Evolutionary conservation across 345 rosid genomes (phyloP).

Genomic region (Eucalyptus virginea): DNA sequence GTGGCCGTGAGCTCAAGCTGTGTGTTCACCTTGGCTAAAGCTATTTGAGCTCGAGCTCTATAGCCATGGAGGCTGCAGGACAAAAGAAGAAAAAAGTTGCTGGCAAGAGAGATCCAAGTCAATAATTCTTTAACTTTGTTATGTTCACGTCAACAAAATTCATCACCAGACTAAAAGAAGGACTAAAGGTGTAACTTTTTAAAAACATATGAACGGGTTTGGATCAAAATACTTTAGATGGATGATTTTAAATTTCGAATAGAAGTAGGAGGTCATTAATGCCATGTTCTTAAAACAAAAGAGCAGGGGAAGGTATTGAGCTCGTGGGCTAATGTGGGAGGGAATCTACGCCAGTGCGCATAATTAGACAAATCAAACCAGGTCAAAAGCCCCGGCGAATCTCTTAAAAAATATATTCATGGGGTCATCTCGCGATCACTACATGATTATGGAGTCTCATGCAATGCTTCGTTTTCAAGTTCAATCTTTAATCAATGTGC

Average conservation of each 20-base stretch:
- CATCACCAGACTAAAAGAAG: not conserved
- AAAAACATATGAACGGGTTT: not conserved
- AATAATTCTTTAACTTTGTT: not conserved
- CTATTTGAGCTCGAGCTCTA: not conserved
- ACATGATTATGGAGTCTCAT: not conserved
- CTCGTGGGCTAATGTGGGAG: not conserved
- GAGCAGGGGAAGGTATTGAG: not conserved
- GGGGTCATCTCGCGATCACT: not conserved
- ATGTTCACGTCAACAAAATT: not conserved
- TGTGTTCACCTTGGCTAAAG: not conserved
- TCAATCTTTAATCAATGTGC: not conserved
- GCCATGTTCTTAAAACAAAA: not conserved
- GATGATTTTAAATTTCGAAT: not conserved
- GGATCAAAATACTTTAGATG: not conserved
- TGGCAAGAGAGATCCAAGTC: fast-evolving
- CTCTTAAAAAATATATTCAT: not conserved
- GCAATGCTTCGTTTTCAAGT: not conserved
- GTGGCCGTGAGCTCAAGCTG: fast-evolving
- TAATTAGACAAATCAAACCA: not conserved
- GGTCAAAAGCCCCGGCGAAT: not conserved
- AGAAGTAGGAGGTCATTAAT: not conserved
- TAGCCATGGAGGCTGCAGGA: not conserved
- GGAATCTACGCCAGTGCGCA: not conserved
- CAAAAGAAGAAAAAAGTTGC: not conserved
- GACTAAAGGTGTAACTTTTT: not conserved